Percentiles rank a stretch among this genome's conserved stretches.
phyloP scores from a whole-genome alignment of 768 basidiomycete species.

The Pleurotus citrinopileatus region DNA sequence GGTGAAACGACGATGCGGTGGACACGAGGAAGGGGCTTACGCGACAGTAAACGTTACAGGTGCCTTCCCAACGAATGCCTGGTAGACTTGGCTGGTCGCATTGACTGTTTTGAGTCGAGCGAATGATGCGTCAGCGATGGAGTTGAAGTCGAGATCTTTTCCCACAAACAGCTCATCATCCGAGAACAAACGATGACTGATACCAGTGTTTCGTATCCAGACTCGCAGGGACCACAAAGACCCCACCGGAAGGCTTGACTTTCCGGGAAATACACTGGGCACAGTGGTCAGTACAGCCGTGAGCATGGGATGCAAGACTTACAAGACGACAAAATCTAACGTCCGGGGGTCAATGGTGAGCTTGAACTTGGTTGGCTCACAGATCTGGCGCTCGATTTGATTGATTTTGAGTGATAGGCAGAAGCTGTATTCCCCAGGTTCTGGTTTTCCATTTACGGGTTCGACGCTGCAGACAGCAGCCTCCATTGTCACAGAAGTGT shows the following conservation, averaged over 20 bases:
- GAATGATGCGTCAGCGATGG: conserved; percentile 55
- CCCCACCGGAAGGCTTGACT: conserved; percentile 48
- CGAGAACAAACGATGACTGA: conserved; percentile 63
- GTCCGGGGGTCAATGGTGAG: conserved; percentile 51
- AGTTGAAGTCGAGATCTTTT: conserved; percentile 60
- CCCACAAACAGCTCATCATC: conserved; percentile 67
- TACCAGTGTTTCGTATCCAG: conserved; percentile 52
- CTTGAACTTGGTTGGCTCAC: conserved; percentile 42
- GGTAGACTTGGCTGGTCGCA: conserved; percentile 48
- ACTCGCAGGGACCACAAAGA: conserved; percentile 58
- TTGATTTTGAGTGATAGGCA: conserved; percentile 53
- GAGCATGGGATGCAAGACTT: conserved; percentile 18
- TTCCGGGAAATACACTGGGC: conserved; percentile 57
- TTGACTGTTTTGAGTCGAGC: conserved; percentile 43
- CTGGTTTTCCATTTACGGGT: conserved; percentile 36
- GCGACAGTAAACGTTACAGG: conserved; percentile 53
- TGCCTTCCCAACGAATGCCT: conserved; percentile 53
- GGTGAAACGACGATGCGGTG: background rate
- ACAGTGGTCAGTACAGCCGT: background rate
- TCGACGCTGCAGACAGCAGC: conserved; percentile 35
- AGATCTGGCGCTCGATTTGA: conserved; percentile 51
- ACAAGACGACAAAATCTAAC: conserved; percentile 66
- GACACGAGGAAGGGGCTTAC: conserved; percentile 25
- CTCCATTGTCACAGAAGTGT: background rate
- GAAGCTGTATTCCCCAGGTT: conserved; percentile 48